Evolutionary conservation across 345 rosid genomes (phyloP), one percentile per base, ranked within the genome.

Genomic region (Populus nigra): DNA sequence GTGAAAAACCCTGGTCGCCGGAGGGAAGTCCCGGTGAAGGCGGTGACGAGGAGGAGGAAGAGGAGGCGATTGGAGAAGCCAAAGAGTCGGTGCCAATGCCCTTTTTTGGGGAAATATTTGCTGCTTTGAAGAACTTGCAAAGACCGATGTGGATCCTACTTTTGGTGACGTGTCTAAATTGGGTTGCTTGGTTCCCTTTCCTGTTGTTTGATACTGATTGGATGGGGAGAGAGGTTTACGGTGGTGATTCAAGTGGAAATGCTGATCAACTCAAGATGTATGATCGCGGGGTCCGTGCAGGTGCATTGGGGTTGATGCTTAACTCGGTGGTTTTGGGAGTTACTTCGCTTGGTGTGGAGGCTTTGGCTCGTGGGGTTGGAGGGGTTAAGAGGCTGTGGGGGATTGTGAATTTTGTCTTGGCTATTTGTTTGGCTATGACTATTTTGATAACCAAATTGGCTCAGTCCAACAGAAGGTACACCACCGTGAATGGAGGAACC

Each of bases 151-250:
- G 97, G 91, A 81, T 93, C 61, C 83, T 94, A 18, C 88, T 90
- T 3, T 47, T 88, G 31, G 98, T 93, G 39, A 95, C 98, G 22
- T 86, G 90, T 36, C 83, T 95, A 2, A 95, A 95, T 83, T 95
- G 99, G 99, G 63, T 90, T 31, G 98, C 91, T 0, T 93, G 98
- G 98, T 93, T 93, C 74, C 98, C 98, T 8, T 94, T 94, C 84
- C 76, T 93, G 61, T 80, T 93, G 66, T 93, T 85, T 81, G 92
- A 92, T 80, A 94, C 98, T 8, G 97, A 94, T 25, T 94, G 98
- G 98, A 88, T 91, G 93, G 98, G 98, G 25, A 82, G 92, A 33
- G 95, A 94, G 75, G 94, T 94, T 68, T 94, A 88, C 89, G 98
- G 98, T 1, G 98, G 98, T 2, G 68, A 79, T 76, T 80, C 93